phyloP scores from a whole-genome alignment of 208 protist species.

The Trypanosoma scelopori region DNA sequence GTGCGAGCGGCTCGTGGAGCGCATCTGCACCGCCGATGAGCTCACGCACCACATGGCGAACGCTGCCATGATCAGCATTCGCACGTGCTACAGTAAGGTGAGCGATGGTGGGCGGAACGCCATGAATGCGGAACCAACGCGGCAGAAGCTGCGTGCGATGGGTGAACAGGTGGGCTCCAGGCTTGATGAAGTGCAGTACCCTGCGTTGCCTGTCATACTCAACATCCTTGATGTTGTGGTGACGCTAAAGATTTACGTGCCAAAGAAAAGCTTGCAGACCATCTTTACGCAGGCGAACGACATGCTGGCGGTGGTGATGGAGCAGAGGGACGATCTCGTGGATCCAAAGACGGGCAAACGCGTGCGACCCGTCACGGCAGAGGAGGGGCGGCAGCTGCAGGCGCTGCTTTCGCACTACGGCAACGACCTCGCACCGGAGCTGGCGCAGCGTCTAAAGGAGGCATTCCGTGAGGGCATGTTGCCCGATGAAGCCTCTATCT shows the following conservation, averaged over 20 bases:
- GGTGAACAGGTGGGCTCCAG: constrained; percentile 81
- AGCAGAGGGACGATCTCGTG: constrained; percentile 70
- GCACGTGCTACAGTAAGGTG: constrained; percentile 66
- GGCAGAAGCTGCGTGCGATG: constrained; percentile 85
- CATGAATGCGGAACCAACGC: constrained; percentile 81
- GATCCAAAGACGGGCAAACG: constrained; percentile 66
- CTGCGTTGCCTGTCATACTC: constrained; percentile 58
- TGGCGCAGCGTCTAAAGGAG: constrained; percentile 56
- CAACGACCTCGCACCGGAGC: constrained; percentile 60
- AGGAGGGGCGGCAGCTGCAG: constrained; percentile 84
- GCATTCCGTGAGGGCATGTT: constrained; percentile 79
- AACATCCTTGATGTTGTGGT: constrained; percentile 79
- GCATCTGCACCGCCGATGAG: constrained; percentile 75
- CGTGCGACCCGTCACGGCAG: constrained; percentile 71
- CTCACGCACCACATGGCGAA: constrained; percentile 84
- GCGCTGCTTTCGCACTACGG: constrained; percentile 84
- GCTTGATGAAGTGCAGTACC: constrained; percentile 79
- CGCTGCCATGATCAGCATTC: constrained; percentile 67
- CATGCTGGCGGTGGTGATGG: constrained; percentile 74
- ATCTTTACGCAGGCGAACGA: constrained; percentile 72
- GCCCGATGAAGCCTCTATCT: constrained; percentile 80
- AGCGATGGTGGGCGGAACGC: constrained; percentile 82
- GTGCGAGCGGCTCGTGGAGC: constrained; percentile 81
- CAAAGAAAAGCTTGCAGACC: constrained; percentile 69
- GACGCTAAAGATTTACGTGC: constrained; percentile 87